Base-by-base conservation (phyloP, 192 early-diverging fungal species). In the Mortierella hygrophila region DNA sequence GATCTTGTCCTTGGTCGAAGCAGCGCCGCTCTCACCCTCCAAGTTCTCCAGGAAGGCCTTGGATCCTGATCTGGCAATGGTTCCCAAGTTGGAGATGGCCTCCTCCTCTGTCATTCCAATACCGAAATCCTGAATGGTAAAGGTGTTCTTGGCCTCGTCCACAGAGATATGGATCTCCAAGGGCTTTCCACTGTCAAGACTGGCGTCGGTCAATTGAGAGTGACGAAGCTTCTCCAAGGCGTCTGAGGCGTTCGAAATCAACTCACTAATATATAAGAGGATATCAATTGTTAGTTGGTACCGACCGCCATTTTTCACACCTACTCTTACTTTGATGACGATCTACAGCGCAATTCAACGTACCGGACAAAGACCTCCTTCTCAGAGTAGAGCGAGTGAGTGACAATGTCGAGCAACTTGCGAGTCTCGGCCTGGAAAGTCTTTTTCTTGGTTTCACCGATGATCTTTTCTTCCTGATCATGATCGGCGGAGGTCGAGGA, bases 31-130 rank as follows among this genome's bases (percentile, higher is more conserved):
- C 6, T 85, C 77, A 18, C 72, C 88, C 71, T 95, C 91, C 78
- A 96, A 72, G 41, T 91, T 89, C 57, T 95, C 91, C 74, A 97
- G 63, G 80, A 97, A 97, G 37, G 94, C 95, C 76, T 94, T 93
- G 20, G 96, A 96, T 52, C 96, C 96, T 38, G 95, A 96, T 73
- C 95, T 92, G 41, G 96, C 96, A 86, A 97, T 95, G 35, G 96
- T 97, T 77, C 96, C 96, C 37, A 97, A 83, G 86, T 96, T 96
- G 16, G 90, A 88, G 49, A 93, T 92, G n/a, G 96, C 85, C 47
- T 95, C 93, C 6, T 93, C 92, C 78, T 94, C 90, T 20, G 92
- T 94, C 96, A 96, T 96, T 74, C 96, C 96, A 74, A 97, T 89
- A 82, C 96, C 96, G 63, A 92, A 93, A 88, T 97, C 96, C 87